Percentiles rank a stretch among this genome's conserved stretches.
Evolutionary conservation across 1,284 basidiomycete species (phyloP).

Genomic region (Vanrija sp.): DNA sequence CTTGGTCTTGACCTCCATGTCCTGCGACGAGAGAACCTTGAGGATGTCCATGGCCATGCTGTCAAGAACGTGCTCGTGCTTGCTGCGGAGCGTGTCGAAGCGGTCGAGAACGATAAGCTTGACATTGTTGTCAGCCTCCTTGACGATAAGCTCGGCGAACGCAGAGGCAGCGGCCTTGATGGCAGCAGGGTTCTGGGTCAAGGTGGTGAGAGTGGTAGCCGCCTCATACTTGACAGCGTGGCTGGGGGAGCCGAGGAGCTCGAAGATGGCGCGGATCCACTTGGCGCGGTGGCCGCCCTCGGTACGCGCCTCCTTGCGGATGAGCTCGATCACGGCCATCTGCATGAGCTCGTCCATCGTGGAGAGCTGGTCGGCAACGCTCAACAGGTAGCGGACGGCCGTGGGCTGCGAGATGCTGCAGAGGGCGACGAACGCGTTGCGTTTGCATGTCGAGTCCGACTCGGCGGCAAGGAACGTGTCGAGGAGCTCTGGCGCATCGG

Average conservation of each 20-base stretch:
- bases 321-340: constrained; percentile 93
- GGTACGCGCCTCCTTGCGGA: constrained; percentile 81
- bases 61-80: constrained; percentile 89
- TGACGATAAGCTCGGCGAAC: constrained; percentile 84
- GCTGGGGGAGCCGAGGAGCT: constrained; percentile 84
- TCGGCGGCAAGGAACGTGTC: constrained; percentile 97
- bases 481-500: constrained; percentile 94
- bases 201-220: constrained; percentile 86
- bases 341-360: constrained; percentile 90
- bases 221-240: constrained; percentile 98
- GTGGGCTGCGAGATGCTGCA: constrained; percentile 82
- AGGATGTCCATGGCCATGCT: constrained; percentile 93
- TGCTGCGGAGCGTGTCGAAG: constrained; percentile 74
- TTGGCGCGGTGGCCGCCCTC: constrained; percentile 78
- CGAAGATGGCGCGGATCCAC: constrained; percentile 92
- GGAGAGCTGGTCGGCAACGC: constrained; percentile 78
- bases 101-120: constrained; percentile 97
- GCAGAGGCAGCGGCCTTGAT: constrained; percentile 90
- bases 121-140: constrained; percentile 98
- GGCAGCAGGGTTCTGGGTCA: constrained; percentile 94
- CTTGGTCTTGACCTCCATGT: constrained; percentile 95
- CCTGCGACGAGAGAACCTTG: constrained; percentile 72
- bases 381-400: constrained; percentile 86
- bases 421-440: constrained; percentile 95
- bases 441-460: constrained; percentile 92